A percentile compares a stretch with the other conserved stretches of the same genome.
Conservation (phyloP, 1,139 yeast species). For the Taphrina deformans region DNA sequence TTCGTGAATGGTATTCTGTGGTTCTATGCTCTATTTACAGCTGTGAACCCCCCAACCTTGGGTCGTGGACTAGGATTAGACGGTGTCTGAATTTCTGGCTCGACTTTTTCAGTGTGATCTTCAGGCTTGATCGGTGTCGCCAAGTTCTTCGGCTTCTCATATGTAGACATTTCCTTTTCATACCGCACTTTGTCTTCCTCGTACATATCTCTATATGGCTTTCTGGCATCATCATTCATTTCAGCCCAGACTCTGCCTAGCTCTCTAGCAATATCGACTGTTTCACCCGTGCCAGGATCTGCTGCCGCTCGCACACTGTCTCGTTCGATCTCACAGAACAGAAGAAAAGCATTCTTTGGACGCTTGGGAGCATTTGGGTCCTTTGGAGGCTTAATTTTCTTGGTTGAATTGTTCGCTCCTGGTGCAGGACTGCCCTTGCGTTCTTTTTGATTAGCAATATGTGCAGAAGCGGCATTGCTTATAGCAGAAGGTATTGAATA, state of each 20-base stretch:
- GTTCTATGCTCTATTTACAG: constrained; percentile 4
- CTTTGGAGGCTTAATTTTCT: constrained; percentile 43
- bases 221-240: constrained; percentile 66
- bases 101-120: not conserved
- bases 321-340: constrained; percentile 80
- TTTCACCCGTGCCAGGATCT: constrained; percentile 50
- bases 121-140: constrained; percentile 1
- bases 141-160: constrained; percentile 44
- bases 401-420: constrained; percentile 78
- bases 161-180: constrained; percentile 68
- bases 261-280: constrained; percentile 67
- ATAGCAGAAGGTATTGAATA: not conserved
- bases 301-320: constrained; percentile 61
- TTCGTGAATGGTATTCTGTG: no score
- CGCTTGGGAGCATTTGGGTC: constrained; percentile 30
- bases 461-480: constrained; percentile 2
- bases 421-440: constrained; percentile 51
- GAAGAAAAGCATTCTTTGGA: constrained; percentile 35
- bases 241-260: constrained; percentile 86
- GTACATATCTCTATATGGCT: constrained; percentile 72
- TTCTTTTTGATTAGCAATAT: constrained; percentile 17
- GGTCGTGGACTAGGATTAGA: constrained; percentile 3
- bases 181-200: constrained; percentile 79
- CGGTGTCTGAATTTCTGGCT: not conserved
- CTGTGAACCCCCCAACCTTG: constrained; percentile 8